These are phyloP conservation scores for Gymnopus androsaceus DNA, from an alignment of 1,284 basidiomycete species.

Conservation along the genomic window DNA sequence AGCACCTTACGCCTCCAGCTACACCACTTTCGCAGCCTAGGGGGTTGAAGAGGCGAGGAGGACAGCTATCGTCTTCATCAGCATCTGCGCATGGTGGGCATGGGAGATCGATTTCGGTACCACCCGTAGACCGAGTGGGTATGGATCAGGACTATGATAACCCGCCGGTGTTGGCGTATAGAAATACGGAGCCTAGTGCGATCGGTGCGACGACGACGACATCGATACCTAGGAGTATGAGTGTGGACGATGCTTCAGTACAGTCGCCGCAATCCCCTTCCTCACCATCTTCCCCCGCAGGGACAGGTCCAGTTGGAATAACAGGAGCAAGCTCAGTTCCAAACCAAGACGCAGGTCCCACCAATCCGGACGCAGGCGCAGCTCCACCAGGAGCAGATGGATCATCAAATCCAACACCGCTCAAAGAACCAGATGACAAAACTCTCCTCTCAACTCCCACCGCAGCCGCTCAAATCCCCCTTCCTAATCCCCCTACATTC, in stretches of 20 bases:
- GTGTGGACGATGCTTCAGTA: no score
- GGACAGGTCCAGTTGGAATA: no score
- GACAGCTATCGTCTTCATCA: slow-evolving; percentile 7
- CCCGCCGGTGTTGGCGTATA: no score
- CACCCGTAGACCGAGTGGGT: slow-evolving; percentile 50
- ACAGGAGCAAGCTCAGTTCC: no score
- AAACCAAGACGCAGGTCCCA: no score
- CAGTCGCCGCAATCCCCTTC: no score
- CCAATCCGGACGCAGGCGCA: no score
- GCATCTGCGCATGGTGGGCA: slow-evolving; percentile 35
- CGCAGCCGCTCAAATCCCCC: slow-evolving; percentile 11
- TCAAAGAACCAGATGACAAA: slow-evolving; percentile 6
- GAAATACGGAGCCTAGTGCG: no score
- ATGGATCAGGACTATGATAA: slow-evolving; percentile 21
- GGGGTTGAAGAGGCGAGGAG: slow-evolving; percentile 9
- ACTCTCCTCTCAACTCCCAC: not conserved
- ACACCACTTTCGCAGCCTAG: slow-evolving; percentile 18
- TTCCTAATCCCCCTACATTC: slow-evolving; percentile 16
- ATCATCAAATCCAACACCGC: slow-evolving; percentile 36
- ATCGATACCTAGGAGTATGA: no score
- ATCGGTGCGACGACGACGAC: no score
- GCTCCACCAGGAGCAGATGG: no score
- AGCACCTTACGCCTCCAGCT: slow-evolving; percentile 19
- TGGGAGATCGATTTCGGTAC: slow-evolving; percentile 57
- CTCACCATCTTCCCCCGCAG: no score